Evolutionary conservation across 2,329 filamentous ascomycete genomes (phyloP), one percentile per base, ranked within the genome.

Genomic region (Rhytidhysteron rufulum): DNA sequence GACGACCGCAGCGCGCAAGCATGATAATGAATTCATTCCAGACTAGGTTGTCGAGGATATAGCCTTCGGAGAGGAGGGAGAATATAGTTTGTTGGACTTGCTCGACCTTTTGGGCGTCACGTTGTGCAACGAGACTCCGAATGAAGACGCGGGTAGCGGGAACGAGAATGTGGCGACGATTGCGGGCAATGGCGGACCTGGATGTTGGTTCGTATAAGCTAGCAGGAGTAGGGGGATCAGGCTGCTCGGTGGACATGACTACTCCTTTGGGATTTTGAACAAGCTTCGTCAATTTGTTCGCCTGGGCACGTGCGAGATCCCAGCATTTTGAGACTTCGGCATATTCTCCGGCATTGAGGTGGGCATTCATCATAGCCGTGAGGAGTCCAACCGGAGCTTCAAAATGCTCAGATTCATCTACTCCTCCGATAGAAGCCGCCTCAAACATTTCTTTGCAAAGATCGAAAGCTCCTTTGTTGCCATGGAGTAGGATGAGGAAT

Each of bases 1-100:
- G 75, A 33, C 76, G 72, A 33, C 76, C 74, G 39, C 80, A 72
- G 11, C 73, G 69, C 18, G 81, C 79, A 20, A 96, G 78, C 37
- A 75, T 66, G 53, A 85, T 79, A 40, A 95, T 75, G 48, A 86
- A 82, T 37, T 78, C 73, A 59, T 95, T 93, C 88, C 88, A 95
- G 51, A 87, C 89, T 53, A 76, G 77, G 58, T 79, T 83, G 55
- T 88, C 83, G 42, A 96, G 66, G 20, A 71, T 69, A 68, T 91
- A 96, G 9, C 90, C 91, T 30, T 76, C 73, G 2, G 62, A 58
- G 7, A 79, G 69, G 9, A 90, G 69, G n/a, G 75, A 63, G 17
- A 72, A 62, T 20, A 89, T 50, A 5, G 57, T 57, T 16, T 44
- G 37, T 25, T 63, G 45, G 21, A 59, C 58, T 44, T 53, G 34